Conservation (phyloP, 306 rosid species). For the Albizia julibrissin region DNA sequence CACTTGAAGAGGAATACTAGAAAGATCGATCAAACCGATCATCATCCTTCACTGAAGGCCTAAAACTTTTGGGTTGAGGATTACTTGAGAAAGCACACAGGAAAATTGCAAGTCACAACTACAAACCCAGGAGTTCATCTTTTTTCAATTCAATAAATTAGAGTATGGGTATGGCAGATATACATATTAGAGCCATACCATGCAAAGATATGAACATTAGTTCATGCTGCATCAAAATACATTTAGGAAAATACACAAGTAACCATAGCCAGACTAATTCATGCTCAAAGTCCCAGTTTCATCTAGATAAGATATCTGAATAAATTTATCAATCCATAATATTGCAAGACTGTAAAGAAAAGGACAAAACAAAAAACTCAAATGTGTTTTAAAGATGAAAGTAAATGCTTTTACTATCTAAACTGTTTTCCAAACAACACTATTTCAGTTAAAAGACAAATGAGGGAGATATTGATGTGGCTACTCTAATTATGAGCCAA, state of each 20-base stretch:
- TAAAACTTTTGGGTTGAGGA: background rate
- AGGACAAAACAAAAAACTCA: background rate
- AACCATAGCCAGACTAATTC: background rate
- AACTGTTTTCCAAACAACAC: background rate
- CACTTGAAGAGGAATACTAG: background rate
- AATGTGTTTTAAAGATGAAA: background rate
- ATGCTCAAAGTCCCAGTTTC: background rate
- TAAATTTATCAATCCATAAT: background rate
- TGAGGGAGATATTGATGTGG: background rate
- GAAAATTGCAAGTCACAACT: background rate
- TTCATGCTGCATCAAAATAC: background rate
- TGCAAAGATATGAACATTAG: background rate
- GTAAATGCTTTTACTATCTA: background rate
- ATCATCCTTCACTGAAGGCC: background rate
- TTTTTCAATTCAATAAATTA: background rate
- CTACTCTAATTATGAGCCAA: background rate
- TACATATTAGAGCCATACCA: background rate
- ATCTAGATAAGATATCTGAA: background rate
- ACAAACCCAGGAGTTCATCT: background rate
- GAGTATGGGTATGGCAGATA: background rate
- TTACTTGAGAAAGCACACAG: background rate
- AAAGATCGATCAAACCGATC: background rate
- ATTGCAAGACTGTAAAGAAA: background rate
- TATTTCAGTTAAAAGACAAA: background rate
- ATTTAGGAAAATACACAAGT: background rate